phyloP scores from a whole-genome alignment of 345 rosid species.

The Eucalyptus melliodora region DNA sequence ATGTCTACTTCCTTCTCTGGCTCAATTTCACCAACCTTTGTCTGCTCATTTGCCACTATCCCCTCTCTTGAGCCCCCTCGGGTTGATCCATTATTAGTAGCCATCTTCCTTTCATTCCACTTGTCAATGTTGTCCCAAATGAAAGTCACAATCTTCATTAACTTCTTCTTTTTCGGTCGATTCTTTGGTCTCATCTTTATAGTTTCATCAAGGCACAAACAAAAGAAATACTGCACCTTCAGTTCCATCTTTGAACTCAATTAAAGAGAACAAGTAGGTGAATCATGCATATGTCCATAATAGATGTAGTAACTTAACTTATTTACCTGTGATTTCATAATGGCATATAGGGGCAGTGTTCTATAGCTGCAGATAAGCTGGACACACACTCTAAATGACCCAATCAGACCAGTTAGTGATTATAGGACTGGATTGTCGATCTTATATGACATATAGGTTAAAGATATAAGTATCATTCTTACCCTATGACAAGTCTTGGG shows the following conservation, averaged over 20 bases:
- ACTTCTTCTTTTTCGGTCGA: slow-evolving; percentile 47
- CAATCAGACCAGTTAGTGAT: neutral
- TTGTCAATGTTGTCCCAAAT: slow-evolving; percentile 41
- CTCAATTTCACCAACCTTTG: neutral
- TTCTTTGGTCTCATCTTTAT: slow-evolving; percentile 52
- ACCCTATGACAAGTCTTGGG: slow-evolving; percentile 74
- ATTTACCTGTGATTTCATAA: slow-evolving; percentile 58
- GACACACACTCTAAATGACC: slow-evolving; percentile 27
- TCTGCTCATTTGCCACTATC: neutral
- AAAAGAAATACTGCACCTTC: neutral
- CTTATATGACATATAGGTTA: neutral
- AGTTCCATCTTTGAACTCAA: neutral
- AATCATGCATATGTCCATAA: neutral
- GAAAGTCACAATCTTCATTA: slow-evolving; percentile 53
- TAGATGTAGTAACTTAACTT: neutral
- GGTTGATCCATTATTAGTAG: slow-evolving; percentile 7
- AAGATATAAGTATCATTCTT: neutral
- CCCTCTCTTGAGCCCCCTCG: neutral
- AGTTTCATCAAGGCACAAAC: neutral
- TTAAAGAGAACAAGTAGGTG: neutral
- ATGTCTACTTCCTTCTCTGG: neutral
- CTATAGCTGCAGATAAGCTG: slow-evolving; percentile 82
- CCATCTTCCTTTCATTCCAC: slow-evolving; percentile 13
- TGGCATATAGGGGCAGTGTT: slow-evolving; percentile 77
- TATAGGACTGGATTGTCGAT: neutral